Base-by-base conservation (phyloP, 2,329 filamentous ascomycete species). In the Bipolaris sorokiniana region DNA sequence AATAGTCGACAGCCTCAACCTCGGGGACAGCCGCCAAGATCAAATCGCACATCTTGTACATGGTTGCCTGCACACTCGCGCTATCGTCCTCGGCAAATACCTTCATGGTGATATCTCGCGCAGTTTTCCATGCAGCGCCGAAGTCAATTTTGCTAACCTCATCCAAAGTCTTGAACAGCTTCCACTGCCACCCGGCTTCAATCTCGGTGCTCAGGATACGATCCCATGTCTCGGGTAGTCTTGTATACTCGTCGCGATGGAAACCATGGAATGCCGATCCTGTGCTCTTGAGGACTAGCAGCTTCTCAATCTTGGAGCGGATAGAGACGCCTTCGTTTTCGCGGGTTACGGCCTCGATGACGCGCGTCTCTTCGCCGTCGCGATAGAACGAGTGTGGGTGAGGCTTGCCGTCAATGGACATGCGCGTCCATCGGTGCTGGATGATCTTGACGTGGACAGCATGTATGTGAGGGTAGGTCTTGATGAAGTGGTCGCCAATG, bases 31-130 rank as follows among this genome's bases (percentile, higher is more conserved):
- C 86, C 7, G 85, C 89, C 51, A 99, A 82, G 66, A 99, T 97
- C 76, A 89, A 82, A 77, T 94, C 90, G 69, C 86, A 88, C 94
- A 99, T 99, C 83, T 97, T 96, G 83, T 97, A 99, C 95, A 99
- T 98, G 59, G 94, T 98, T 69, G 88, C 89, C 81, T 99, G 95
- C 22, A 99, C 95, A 69, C 91, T 96, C 45, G 95, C 91, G 70
- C 91, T 96, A 73, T 92, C 84, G 72, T 99, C 93, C 72, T 89
- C 86, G 40, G 95, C 94, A 72, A 99, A 99, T 0, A 88, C 90
- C 80, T 90, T 90, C 76, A 97, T 83, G n/a, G 93, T 97, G 75
- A 96, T 95, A 51, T 83, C 81, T 59, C 92, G 84, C n/a, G 92
- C 92, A 51, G 84, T 83, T 64, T 88, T 82, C 84, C 89, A 97